Evolutionary conservation across 139 green algal genomes (phyloP).

Genomic region (Tetraselmis striata): DNA sequence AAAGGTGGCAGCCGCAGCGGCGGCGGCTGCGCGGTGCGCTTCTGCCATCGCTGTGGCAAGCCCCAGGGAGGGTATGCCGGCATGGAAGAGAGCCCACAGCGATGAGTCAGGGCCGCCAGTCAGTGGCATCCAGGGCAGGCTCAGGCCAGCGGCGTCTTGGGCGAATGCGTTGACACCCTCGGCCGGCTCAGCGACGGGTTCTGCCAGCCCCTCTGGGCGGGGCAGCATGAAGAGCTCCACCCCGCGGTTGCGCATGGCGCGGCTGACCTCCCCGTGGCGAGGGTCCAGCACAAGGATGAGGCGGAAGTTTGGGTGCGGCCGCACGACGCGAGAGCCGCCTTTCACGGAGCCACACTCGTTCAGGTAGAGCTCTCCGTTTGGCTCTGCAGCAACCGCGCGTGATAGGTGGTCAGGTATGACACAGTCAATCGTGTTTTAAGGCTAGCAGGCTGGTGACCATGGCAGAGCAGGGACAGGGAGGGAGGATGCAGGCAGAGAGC

Average conservation of each 20-base stretch:
- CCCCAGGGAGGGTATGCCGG: conserved; percentile 28
- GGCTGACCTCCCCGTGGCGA: conserved; percentile 82
- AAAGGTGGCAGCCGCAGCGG: conserved; percentile 15
- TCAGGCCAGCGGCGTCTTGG: neutral
- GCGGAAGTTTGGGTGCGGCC: conserved; percentile 84
- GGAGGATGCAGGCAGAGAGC: too few relatives aligned
- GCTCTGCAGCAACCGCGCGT: too few relatives aligned
- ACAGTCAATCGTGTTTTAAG: too few relatives aligned
- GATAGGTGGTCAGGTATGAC: too few relatives aligned
- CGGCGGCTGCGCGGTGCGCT: conserved; percentile 31
- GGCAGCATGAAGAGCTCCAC: conserved; percentile 86
- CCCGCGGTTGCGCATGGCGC: conserved; percentile 95
- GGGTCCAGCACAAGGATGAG: conserved; percentile 91
- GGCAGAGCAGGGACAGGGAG: too few relatives aligned
- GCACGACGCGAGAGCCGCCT: conserved; percentile 55
- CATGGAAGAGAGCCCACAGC: neutral
- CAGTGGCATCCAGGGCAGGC: neutral
- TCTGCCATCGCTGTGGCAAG: conserved; percentile 40
- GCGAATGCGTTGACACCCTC: neutral
- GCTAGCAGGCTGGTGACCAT: too few relatives aligned
- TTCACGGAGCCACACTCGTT: conserved; percentile 71
- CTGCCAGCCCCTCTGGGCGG: neutral
- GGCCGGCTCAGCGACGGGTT: neutral
- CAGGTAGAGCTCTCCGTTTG: conserved; percentile 71
- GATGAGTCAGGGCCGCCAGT: neutral